phyloP scores from a whole-genome alignment of 768 basidiomycete genomes.

The Phaffia tasmanica region DNA sequence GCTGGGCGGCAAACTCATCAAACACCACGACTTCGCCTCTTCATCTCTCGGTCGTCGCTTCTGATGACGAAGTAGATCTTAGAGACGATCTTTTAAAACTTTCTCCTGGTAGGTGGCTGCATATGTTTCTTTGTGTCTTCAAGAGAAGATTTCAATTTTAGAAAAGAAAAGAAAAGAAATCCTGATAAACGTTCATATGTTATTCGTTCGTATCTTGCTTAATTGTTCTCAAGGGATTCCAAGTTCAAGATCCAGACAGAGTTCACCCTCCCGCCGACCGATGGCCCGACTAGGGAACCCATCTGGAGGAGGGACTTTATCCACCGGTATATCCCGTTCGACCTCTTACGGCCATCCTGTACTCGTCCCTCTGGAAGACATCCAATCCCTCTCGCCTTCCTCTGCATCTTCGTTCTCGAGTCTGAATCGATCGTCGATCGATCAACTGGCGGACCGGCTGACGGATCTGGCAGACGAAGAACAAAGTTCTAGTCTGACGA shows the following conservation, averaged over 20 bases:
- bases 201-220: neutral
- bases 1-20: neutral
- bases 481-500: neutral
- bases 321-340: neutral
- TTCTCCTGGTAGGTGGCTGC: no score
- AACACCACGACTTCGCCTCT: neutral
- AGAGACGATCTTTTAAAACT: no score
- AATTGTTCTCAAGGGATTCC: neutral
- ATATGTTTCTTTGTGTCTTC: no score
- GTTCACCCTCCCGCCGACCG: no score
- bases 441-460: neutral
- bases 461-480: neutral
- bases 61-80: no score
- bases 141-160: no score
- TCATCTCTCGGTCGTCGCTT: no score
- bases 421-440: neutral
- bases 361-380: neutral
- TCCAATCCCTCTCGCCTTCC: neutral
- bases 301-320: neutral
- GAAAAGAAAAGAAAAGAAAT: no score
- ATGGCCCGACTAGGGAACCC: no score
- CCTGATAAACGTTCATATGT: no score
- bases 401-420: neutral
- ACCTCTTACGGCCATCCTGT: neutral
- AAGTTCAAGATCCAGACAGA: no score